Base-by-base conservation (phyloP, 129 eudicot species). In the Flaveria brownii region DNA sequence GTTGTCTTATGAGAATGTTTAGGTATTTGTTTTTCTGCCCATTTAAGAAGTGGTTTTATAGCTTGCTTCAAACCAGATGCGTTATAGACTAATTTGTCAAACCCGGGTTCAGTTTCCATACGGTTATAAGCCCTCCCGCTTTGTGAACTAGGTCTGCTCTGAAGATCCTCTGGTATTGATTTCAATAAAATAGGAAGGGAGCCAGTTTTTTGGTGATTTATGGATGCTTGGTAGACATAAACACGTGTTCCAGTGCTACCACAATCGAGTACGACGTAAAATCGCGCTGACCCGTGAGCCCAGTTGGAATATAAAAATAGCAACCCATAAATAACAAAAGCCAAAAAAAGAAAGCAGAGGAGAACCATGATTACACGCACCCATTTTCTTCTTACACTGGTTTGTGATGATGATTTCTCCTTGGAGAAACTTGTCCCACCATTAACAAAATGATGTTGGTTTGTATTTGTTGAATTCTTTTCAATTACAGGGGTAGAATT, bases 211-310 rank as follows among this genome's bases (percentile, higher is more conserved):
- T 91, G 70, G 80, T 81, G 83, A 65, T 88, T 90, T 42, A 77
- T 73, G 12, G 89, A 84, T 36, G 99, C 97, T 80, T 85, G 84
- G 72, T 91, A 95, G 16, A 95, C 86, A 84, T 88, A 95, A 25
- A 91, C 96, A 47, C 99, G 96, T 46, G 99, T 89, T 20, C 99
- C 99, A 3, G 99, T 95, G 85, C 99, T 95, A 73, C 99, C 99
- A 83, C 97, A 88, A 84, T 95, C 99, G n/a, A 95, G 93, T 15
- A 95, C 90, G 56, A 95, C 89, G 64, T 91, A 95, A 81, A 72
- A 95, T 71, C 86, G 86, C 45, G 94, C 82, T 64, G 90, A 79
- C 45, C 89, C 92, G 46, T 59, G 78, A 73, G 84, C 81, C 96
- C 89, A 91, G 36, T 78, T 82, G 77, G 90, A 82, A 81, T 89